Evolutionary conservation across 305 asterid genomes (phyloP), one percentile per base, ranked within the genome.

Genomic region (Solanum hybrid): DNA sequence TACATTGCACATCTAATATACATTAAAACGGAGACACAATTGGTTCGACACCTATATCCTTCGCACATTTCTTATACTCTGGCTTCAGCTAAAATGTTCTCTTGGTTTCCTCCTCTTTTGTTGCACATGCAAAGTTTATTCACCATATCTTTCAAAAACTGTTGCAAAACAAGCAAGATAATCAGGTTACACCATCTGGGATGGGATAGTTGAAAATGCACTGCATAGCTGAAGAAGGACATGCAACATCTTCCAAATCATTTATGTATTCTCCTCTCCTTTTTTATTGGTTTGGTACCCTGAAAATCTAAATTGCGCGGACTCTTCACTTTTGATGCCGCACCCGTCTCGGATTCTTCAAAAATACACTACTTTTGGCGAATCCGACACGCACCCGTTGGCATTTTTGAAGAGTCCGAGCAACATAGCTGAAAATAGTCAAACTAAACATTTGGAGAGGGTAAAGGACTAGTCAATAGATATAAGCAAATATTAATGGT

Each of bases 81-180:
- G 98, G 95, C 94, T 95, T 96, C 76, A 96, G 95, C 94, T 95
- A 98, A 89, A 95, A 95, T 76, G 96, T 95, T 88, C 99, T 85
- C 99, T 91, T 96, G 99, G 91, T 95, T 95, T 64, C 95, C 88
- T 90, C 98, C 98, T 89, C 96, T 93, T 91, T 94, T 94, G 89
- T 93, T 95, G 95, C 94, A 94, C 40, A 93, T 90, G 77, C 96
- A 92, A 77, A 95, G 94, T 91, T 94, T 95, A 88, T 92, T 92
- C 86, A 95, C 82, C 88, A 93, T 92, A 93, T 96, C 98, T 89
- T 96, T 95, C 94, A 95, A 91, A 91, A 93, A 94, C 94, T 94
- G 98, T 97, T 95, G 98, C 91, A 90, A 85, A 89, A 91, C 69
- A 90, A 42, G 78, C 72, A 88, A 73, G 73, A 84, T 85, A 22